Conservation (phyloP, 176 grass and related monocot genomes). For the bread wheat (Triticum aestivum) region DNA sequence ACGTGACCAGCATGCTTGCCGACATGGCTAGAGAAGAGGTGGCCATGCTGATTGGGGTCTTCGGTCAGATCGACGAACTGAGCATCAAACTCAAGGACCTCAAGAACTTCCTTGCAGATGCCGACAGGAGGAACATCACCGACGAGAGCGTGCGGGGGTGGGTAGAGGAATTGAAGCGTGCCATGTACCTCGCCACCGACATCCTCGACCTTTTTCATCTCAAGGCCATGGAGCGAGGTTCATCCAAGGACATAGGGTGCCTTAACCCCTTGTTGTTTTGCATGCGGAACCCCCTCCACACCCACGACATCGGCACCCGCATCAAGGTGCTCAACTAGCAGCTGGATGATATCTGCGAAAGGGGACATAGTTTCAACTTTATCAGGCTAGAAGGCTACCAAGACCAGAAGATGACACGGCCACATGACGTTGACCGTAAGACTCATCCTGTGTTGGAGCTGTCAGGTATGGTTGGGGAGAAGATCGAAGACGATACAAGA, state of each 20-base stretch:
- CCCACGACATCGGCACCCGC: background rate
- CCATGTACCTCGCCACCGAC: background rate
- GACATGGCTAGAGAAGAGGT: background rate
- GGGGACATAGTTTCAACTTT: background rate
- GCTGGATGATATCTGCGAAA: background rate
- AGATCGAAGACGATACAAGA: no score
- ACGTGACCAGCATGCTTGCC: background rate
- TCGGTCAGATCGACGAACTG: background rate
- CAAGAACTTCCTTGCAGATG: background rate
- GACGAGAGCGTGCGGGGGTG: background rate
- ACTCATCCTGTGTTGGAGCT: background rate
- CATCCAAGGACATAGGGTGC: background rate
- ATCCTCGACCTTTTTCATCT: background rate
- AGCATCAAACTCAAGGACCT: background rate
- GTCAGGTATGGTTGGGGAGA: fast-evolving
- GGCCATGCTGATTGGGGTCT: background rate
- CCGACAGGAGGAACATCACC: background rate
- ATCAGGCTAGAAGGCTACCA: background rate
- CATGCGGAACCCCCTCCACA: background rate
- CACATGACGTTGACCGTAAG: background rate
- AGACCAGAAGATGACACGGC: background rate
- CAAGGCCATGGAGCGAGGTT: background rate
- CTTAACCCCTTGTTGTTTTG: background rate
- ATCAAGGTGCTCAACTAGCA: background rate
- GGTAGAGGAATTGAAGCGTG: background rate